Percentiles rank a stretch among this genome's conserved stretches.
phyloP scores from a whole-genome alignment of 768 basidiomycete genomes.

The Pleurotus salmoneostramineus region DNA sequence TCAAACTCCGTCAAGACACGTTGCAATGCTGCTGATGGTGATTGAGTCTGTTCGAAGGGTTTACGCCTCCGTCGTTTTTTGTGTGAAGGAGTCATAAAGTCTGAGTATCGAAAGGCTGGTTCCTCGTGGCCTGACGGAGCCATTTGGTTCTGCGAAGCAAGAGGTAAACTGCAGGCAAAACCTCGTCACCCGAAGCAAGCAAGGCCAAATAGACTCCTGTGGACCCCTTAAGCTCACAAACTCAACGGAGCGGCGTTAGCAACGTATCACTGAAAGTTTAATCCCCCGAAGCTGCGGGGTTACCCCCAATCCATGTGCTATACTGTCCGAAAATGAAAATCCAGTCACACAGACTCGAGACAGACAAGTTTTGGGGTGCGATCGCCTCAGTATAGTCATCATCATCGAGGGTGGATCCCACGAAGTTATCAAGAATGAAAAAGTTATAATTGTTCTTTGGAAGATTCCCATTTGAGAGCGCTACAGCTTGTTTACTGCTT shows the following conservation, averaged over 20 bases:
- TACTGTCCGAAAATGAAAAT: neutral
- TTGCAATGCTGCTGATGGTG: slow-evolving; percentile 35
- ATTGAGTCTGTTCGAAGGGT: slow-evolving; percentile 21
- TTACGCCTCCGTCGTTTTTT: slow-evolving; percentile 46
- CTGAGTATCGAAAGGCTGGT: slow-evolving; percentile 40
- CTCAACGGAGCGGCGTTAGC: slow-evolving; percentile 4
- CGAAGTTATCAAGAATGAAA: too few relatives aligned
- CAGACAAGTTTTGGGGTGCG: neutral
- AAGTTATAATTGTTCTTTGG: neutral
- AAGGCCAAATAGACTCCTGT: neutral
- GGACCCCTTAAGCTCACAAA: neutral
- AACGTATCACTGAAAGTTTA: neutral
- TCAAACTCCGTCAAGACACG: slow-evolving; percentile 42
- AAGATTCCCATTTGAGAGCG: neutral
- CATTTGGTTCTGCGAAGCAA: neutral
- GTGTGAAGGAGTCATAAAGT: slow-evolving; percentile 43
- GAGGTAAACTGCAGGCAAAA: neutral
- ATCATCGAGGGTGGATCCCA: too few relatives aligned
- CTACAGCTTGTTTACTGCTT: neutral
- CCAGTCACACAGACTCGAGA: neutral
- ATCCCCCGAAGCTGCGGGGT: slow-evolving; percentile 1
- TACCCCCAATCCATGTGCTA: neutral
- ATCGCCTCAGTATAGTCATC: too few relatives aligned
- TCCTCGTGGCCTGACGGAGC: neutral
- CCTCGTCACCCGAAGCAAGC: neutral